Evolutionary conservation across 2,329 filamentous ascomycete species (phyloP).

Genomic region (Ophiostoma tasmaniense): DNA sequence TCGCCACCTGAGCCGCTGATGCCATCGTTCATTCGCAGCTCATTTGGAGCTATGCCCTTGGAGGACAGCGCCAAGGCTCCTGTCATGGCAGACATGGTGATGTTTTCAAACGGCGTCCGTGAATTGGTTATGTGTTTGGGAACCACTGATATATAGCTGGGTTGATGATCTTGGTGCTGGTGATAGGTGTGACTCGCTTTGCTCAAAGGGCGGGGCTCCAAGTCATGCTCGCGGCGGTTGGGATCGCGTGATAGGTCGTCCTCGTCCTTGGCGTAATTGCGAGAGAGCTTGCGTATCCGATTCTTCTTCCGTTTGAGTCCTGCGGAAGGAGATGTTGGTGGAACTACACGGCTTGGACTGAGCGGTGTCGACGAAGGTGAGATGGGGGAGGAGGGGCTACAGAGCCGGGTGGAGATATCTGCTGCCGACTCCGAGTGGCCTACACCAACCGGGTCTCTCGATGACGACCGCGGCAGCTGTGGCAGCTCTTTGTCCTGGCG

Average conservation of each 20-base stretch:
- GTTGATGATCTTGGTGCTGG: background rate
- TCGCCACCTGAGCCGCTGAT: constrained; percentile 25
- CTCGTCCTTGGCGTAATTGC: background rate
- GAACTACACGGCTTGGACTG: background rate
- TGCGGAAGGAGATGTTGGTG: background rate
- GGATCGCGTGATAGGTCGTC: background rate
- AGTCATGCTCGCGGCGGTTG: background rate
- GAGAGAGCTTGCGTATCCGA: background rate
- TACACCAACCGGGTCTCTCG: background rate
- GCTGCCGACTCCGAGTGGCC: background rate
- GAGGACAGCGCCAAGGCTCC: constrained; percentile 32
- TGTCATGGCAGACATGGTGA: constrained; percentile 35
- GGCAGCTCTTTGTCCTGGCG: background rate
- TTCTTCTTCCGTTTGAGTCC: background rate
- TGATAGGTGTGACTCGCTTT: background rate
- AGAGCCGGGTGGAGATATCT: background rate
- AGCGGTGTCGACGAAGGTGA: background rate
- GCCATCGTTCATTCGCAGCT: constrained; percentile 38
- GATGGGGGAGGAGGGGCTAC: background rate
- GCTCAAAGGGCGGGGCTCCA: background rate
- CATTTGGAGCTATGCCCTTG: constrained; percentile 42
- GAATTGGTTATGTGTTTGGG: constrained; percentile 17
- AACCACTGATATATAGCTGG: constrained; percentile 1
- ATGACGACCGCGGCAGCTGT: background rate
- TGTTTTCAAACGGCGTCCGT: constrained; percentile 35